Evolutionary conservation across 2,329 filamentous ascomycete species (phyloP), one percentile per base, ranked within the genome.

Genomic region (Ophiosphaerella korrae): DNA sequence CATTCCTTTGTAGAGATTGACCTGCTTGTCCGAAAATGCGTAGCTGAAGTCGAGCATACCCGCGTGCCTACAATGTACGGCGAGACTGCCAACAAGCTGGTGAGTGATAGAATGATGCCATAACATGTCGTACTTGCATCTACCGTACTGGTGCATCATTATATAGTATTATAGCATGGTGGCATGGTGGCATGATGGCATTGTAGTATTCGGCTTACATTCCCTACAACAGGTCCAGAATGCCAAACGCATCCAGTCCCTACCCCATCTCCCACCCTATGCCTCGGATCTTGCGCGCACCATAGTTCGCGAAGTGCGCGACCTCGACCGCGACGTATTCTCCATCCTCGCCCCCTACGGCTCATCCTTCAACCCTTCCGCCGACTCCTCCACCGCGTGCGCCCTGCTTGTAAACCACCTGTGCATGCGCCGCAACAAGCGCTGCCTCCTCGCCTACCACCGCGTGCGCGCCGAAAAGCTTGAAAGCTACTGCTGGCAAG

Each of bases 351-450:
- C 90, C 50, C 89, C 90, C 0, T 94, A 93, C 71, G 85, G 89
- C 58, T 89, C 88, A 53, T 88, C 87, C 0, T 97, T 97, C 78
- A 88, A 96, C 63, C 93, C 92, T 0, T 84, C 87, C 13, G 83
- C 87, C 9, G 87, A 97, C 66, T 90, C 91, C 38, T 90, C 89
- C 8, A 88, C 88, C 29, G 92, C 93, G 3, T 96, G 91, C 70
- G 90, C 90, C 1, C 81, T 99, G 21, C 84, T 99, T 18, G 92
- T 97, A 54, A 90, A 97, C 72, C 93, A 99, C 71, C 80, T 99
- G 9, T 92, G 90, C 62, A 97, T 97, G 89, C 87, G 94, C 42
- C 84, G 94, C 48, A 96, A 99, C 74, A 99, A 99, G 75, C 88
- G 94, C 37, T 99, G 94, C 68, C 81, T 99, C 16, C 84, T 99